Evolutionary conservation across 2,329 filamentous ascomycete genomes (phyloP), one percentile per base, ranked within the genome.

Genomic region (Talaromyces verruculosus): DNA sequence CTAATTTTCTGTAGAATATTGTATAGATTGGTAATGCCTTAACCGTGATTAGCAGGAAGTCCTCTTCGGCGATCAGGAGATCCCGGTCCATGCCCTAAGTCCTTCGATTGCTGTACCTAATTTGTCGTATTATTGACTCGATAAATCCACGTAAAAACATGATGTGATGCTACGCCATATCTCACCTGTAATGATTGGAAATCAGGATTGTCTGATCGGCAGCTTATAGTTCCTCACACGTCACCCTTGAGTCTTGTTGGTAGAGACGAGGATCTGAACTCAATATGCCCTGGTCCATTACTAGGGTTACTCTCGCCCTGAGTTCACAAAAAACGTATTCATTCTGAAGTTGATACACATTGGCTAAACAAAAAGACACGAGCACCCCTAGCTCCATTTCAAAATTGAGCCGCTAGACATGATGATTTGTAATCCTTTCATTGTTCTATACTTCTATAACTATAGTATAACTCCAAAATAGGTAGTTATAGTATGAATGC

Each of bases 1-100:
- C 33, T 37, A 19, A 7, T 19, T 22, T 6, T 15, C 33, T 17
- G 17, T 15, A n/a, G 1, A 13, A 22, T 3, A 37, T 7, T 37
- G 10, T 22, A 35, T 3, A 35, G 11, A 57, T 57, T 57, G 53
- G 53, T 57, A 57, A 55, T 57, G 13, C 33, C 33, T 4, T 2
- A 15, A n/a, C 11, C 30, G 1, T 57, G 53, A 57, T 57, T 57
- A 33, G 53, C 5, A 33, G 49, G 33, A 39, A 37, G 33, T 25
- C n/a, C 19, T 15, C 19, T 37, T 55, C 51, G 51, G 33, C 30
- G 53, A 57, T 57, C 53, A 57, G n/a, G 53, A 57, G 53, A 37
- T 57, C 53, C 47, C 47, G 25, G 15, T 22, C 43, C 8, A 47
- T 47, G 47, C 47, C 51, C 30, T 55, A 55, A 35, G 28, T 35